Conservation (phyloP, 2,329 filamentous ascomycete species). For the Paecilomyces fulvus region DNA sequence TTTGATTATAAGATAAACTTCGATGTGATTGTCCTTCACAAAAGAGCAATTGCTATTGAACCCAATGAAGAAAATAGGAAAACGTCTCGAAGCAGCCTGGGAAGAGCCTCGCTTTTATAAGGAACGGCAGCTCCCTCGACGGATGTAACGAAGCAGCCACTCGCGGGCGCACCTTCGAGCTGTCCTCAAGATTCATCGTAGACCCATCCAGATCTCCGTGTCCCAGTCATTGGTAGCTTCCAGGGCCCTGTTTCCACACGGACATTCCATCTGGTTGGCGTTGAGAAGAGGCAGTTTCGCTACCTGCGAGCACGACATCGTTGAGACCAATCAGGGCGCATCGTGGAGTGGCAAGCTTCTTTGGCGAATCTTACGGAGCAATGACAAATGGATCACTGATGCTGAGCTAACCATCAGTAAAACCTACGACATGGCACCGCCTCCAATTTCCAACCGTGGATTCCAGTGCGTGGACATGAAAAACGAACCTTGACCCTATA, state of each 20-base stretch:
- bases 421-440: background rate
- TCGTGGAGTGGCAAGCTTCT: conserved; percentile 2
- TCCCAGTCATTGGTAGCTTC: background rate
- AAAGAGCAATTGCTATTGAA: background rate
- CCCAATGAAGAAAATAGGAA: background rate
- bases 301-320: background rate
- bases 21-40: background rate
- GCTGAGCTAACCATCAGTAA: background rate
- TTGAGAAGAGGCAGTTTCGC: background rate
- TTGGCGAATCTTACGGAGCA: conserved; percentile 24
- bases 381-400: conserved; percentile 21
- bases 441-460: no score
- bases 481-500: no score
- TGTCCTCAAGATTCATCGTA: background rate
- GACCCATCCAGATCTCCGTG: background rate
- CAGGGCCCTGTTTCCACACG: background rate
- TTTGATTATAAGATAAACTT: background rate
- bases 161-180: background rate
- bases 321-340: background rate
- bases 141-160: background rate
- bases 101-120: background rate
- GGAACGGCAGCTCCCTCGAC: background rate
- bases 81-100: background rate
- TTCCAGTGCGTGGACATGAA: no score
- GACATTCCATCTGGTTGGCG: background rate